Conservation (phyloP, 2,329 filamentous ascomycete species). For the Cladophialophora immunda region DNA sequence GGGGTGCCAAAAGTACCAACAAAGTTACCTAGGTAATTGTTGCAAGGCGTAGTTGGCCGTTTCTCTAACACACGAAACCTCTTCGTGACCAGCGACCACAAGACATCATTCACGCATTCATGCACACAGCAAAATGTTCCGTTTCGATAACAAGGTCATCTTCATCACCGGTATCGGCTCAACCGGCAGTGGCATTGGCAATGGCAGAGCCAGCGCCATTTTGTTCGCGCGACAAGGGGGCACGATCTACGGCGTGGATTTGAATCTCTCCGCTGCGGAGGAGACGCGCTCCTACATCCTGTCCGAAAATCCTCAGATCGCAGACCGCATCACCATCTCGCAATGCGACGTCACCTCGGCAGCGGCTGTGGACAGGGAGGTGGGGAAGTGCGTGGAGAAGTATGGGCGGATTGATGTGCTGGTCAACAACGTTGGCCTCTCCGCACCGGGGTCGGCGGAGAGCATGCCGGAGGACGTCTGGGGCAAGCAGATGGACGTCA, state of each 20-base stretch:
- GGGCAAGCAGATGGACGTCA: slow-evolving; percentile 62
- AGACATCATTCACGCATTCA: background rate
- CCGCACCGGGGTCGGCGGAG: slow-evolving; percentile 59
- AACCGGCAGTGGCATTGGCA: background rate
- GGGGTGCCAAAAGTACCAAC: background rate
- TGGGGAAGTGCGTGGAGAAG: slow-evolving; percentile 60
- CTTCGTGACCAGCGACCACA: background rate
- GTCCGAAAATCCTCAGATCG: background rate
- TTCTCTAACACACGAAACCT: background rate
- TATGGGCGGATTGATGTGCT: slow-evolving; percentile 66
- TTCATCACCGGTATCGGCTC: background rate
- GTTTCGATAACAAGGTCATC: background rate
- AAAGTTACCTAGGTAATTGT: background rate
- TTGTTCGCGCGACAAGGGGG: background rate
- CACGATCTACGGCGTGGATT: background rate
- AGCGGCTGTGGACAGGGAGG: slow-evolving; percentile 58
- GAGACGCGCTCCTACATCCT: background rate
- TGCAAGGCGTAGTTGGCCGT: background rate
- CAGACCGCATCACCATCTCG: background rate
- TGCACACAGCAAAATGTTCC: background rate
- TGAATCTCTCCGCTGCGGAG: background rate
- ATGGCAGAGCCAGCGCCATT: background rate
- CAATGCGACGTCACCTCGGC: slow-evolving; percentile 59
- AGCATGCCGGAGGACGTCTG: slow-evolving; percentile 56
- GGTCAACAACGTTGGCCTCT: slow-evolving; percentile 66